Base-by-base conservation (phyloP, 2,329 filamentous ascomycete species). In the Seiridium cupressi region DNA sequence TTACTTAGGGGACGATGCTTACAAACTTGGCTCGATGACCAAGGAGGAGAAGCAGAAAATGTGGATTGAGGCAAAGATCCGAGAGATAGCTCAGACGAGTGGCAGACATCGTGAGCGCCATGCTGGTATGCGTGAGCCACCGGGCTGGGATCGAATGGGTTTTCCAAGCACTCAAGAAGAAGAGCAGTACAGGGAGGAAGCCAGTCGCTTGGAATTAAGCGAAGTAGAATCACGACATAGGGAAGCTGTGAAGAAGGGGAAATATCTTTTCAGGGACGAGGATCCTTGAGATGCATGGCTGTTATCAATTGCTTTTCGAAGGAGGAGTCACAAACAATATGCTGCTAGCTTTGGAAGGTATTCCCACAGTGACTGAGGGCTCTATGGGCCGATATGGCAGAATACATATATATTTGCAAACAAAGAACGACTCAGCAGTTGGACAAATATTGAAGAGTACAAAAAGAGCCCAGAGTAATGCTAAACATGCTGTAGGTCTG, bases 131-230 rank as follows among this genome's bases (percentile, higher is more conserved):
- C 81, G 78, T 49, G 92, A 90, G 8, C 93, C 95, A 10, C 92
- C 92, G 1, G 93, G 93, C 0, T 98, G 92, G 72, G 99, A 95
- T 95, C 83, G 91, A 58, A 84, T 89, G 1, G 94, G 96, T 66
- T 96, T 99, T 72, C 93, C 94, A 1, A 87, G 79, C 34, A 97
- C 95, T 1, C 95, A 98, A 72, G 91, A 97, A 74, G 76, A 88
- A 35, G 79, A 85, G 65, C 77, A 81, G 57, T 86, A 94, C 67
- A 84, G 84, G 60, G 81, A 83, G 61, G 86, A 88, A 69, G 90
- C 89, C 0, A 81, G 79, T n/a, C 81, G 81, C 66, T 77, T 85
- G 61, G 88, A 90, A 70, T 83, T 81, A 64, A 79, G 85, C 55
- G 82, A 85, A 59, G 81, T 97, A 1, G 83, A 87, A 64, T 87